Conservation (phyloP, 495 filamentous ascomycete species). For the Patellaria atrata region DNA sequence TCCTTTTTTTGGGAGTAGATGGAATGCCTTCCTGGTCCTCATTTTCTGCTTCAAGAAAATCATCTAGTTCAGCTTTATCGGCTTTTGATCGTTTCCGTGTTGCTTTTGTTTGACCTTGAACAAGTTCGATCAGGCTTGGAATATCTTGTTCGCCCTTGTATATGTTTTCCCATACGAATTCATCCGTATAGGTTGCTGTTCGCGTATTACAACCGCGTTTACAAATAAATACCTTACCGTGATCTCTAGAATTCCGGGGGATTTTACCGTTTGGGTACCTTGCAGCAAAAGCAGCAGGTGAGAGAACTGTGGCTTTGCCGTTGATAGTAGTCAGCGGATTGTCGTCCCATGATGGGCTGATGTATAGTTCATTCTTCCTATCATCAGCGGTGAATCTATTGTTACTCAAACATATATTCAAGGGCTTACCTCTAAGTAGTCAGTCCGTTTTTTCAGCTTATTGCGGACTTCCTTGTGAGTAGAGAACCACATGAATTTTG, state of each 20-base stretch:
- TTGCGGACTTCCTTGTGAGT: conserved; percentile 76
- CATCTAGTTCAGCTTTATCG: conserved; percentile 31
- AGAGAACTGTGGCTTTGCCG: conserved; percentile 71
- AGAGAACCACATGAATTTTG: conserved; percentile 84
- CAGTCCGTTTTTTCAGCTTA: conserved; percentile 65
- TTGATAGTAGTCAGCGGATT: conserved; percentile 85
- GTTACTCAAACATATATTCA: background rate
- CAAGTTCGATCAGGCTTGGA: conserved; percentile 42
- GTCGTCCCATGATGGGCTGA: conserved; percentile 68
- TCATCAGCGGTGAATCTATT: conserved; percentile 4
- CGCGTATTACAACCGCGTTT: conserved; percentile 75
- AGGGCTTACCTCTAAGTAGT: conserved; percentile 49
- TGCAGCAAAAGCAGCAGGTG: conserved; percentile 45
- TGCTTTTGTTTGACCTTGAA: conserved; percentile 55
- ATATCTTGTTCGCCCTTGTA: conserved; percentile 53
- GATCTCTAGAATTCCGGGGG: conserved; percentile 56
- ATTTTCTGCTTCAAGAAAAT: conserved; percentile 30
- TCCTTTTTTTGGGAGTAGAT: conserved; percentile 44
- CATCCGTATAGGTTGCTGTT: conserved; percentile 81
- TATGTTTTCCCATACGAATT: conserved; percentile 82
- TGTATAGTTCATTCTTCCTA: conserved; percentile 71
- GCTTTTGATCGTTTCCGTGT: conserved; percentile 41
- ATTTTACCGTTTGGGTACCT: conserved; percentile 65
- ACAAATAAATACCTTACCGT: conserved; percentile 83
- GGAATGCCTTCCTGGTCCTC: conserved; percentile 36